Evolutionary conservation across 768 basidiomycete species (phyloP).

Genomic region (Rhizopogon vinicolor): DNA sequence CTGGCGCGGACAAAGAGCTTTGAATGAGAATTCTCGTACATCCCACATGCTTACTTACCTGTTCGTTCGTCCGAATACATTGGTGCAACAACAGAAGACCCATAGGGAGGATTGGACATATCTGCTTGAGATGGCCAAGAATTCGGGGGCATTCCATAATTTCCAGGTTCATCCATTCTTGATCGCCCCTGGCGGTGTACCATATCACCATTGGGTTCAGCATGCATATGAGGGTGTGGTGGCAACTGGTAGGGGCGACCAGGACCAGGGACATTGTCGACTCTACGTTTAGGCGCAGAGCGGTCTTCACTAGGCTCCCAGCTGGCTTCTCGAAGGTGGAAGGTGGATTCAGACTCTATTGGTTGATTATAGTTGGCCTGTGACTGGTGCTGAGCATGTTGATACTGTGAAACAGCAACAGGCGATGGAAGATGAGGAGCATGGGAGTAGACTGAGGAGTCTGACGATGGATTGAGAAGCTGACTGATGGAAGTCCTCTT

Average conservation of each 20-base stretch:
- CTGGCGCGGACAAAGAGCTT: conserved; percentile 22
- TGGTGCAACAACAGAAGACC: conserved; percentile 37
- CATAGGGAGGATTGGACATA: conserved; percentile 34
- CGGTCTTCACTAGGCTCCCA: conserved; percentile 43
- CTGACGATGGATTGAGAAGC: conserved; percentile 44
- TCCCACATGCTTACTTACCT: conserved; percentile 31
- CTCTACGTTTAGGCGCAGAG: conserved; percentile 30
- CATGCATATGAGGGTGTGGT: conserved; percentile 23
- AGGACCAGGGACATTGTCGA: conserved; percentile 27
- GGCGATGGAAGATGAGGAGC: conserved; percentile 24
- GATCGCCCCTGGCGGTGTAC: conserved; percentile 19
- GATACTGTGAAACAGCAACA: conserved; percentile 21
- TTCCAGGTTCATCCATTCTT: conserved; percentile 28
- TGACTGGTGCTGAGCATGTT: conserved; percentile 22
- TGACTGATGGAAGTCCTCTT: conserved; percentile 49
- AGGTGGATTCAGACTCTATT: conserved; percentile 30
- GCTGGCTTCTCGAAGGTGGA: conserved; percentile 57
- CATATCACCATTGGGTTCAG: conserved; percentile 31
- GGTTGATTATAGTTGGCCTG: conserved; percentile 23
- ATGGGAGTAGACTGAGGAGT: conserved; percentile 30
- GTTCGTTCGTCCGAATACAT: conserved; percentile 58
- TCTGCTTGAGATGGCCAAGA: conserved; percentile 32
- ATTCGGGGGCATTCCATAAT: conserved; percentile 23
- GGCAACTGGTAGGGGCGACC: conserved; percentile 31
- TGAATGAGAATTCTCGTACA: conserved; percentile 6